These are phyloP conservation scores for Leishmania lainsoni DNA, from an alignment of 208 protist genomes.

Conservation along the genomic window DNA sequence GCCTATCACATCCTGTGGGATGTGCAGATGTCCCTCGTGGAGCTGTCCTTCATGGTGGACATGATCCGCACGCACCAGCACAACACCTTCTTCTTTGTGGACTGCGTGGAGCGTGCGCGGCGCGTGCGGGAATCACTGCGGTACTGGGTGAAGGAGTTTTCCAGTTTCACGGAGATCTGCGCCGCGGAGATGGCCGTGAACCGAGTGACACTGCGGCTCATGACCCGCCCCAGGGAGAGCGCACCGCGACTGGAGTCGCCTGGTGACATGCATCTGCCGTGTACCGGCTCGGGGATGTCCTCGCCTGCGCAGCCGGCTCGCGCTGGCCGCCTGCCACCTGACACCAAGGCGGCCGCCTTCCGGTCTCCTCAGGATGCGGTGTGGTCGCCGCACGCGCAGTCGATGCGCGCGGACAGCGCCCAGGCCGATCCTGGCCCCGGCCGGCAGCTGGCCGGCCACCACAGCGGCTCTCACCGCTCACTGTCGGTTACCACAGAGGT, in stretches of 20 bases:
- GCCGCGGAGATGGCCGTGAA: slow-evolving; percentile 15
- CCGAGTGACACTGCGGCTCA: slow-evolving; percentile 7
- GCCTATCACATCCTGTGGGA: slow-evolving; percentile 5
- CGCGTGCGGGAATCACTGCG: background rate
- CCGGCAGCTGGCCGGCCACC: background rate
- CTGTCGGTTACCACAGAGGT: background rate
- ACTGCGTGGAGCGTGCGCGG: slow-evolving; percentile 15
- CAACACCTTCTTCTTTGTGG: slow-evolving; percentile 21
- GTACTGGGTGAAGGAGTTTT: slow-evolving; percentile 23
- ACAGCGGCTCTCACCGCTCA: background rate
- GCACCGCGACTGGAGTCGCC: background rate
- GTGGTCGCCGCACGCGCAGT: background rate
- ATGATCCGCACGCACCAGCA: background rate
- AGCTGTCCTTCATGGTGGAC: slow-evolving; percentile 12
- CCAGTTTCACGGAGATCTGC: slow-evolving; percentile 8
- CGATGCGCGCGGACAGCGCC: background rate
- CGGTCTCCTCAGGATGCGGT: background rate
- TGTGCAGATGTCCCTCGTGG: slow-evolving; percentile 5
- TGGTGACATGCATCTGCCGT: background rate
- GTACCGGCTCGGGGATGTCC: background rate
- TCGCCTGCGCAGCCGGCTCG: background rate
- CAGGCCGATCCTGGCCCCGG: background rate
- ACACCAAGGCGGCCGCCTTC: background rate
- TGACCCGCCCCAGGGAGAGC: background rate
- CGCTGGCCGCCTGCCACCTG: background rate